Percentiles rank a stretch among this genome's conserved stretches.
phyloP scores from a whole-genome alignment of 1,139 yeast species.

The Nakaseomyces uthaithaninus region DNA sequence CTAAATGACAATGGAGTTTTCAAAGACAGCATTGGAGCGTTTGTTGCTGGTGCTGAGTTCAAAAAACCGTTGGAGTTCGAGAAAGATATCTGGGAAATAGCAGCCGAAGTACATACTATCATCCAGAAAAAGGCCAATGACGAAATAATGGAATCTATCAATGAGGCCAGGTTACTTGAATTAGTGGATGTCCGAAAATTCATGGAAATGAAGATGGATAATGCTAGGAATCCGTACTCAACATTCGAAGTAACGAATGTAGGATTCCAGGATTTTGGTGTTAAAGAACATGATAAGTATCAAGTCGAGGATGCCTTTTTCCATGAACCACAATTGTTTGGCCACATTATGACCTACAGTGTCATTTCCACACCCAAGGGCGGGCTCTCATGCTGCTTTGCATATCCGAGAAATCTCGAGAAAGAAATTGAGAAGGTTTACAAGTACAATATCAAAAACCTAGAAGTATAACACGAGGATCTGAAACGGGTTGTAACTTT shows the following conservation, averaged over 20 bases:
- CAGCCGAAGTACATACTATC: conserved; percentile 12
- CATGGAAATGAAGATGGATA: conserved; percentile 15
- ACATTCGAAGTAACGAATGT: conserved; percentile 30
- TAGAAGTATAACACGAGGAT: not conserved
- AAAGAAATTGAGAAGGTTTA: not conserved
- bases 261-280: conserved; percentile 22
- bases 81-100: conserved; percentile 18
- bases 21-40: conserved; percentile 18
- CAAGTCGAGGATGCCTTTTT: conserved; percentile 24
- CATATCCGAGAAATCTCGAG: conserved; percentile 18
- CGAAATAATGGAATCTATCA: conserved; percentile 15
- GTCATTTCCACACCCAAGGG: conserved; percentile 23
- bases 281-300: conserved; percentile 10
- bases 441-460: not conserved
- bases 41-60: conserved; percentile 17
- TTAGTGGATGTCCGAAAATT: conserved; percentile 17
- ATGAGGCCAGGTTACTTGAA: conserved; percentile 23
- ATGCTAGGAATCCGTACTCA: conserved; percentile 17
- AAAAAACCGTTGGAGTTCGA: conserved; percentile 9
- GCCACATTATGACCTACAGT: conserved; percentile 20
- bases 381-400: conserved; percentile 22
- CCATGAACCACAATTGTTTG: conserved; percentile 25
- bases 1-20: not conserved
- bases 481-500: too few species aligned
- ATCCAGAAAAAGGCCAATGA: conserved; percentile 11